phyloP scores from a whole-genome alignment of 805 yeast genomes.

The Grigorovia transvaalensis region DNA sequence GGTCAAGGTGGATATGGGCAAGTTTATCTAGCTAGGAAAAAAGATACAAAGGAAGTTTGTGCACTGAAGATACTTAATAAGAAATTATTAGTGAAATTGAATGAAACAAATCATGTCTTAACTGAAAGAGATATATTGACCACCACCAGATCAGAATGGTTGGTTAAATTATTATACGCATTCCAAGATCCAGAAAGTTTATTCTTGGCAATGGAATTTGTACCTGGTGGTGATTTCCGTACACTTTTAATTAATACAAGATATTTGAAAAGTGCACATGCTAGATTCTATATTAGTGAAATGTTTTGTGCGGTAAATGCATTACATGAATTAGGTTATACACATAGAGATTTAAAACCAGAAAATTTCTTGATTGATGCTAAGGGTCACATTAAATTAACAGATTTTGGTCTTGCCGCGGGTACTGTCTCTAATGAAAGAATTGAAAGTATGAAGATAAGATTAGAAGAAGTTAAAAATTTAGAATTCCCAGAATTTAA shows the following conservation, averaged over 20 bases:
- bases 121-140: conserved; percentile 96
- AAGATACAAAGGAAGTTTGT: conserved; percentile 89
- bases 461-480: conserved; percentile 62
- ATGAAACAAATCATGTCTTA: conserved; percentile 89
- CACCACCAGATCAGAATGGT: conserved; percentile 93
- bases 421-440: conserved; percentile 90
- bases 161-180: conserved; percentile 85
- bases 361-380: conserved; percentile 75
- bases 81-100: conserved; percentile 72
- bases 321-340: conserved; percentile 87
- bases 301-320: conserved; percentile 95
- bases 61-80: conserved; percentile 90
- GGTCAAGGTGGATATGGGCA: conserved; percentile 99
- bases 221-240: conserved; percentile 99
- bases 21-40: conserved; percentile 90
- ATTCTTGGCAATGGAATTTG: conserved; percentile 96
- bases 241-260: conserved; percentile 90
- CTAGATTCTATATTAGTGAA: conserved; percentile 88
- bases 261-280: conserved; percentile 84
- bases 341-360: conserved; percentile 94
- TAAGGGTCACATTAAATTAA: conserved; percentile 63
- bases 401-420: conserved; percentile 95
- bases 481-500: conserved; percentile 52
- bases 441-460: conserved; percentile 80
- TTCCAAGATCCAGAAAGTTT: conserved; percentile 88